These are phyloP conservation scores for Achaetomiella virescens DNA, from an alignment of 495 filamentous ascomycete genomes.

Conservation along the genomic window DNA sequence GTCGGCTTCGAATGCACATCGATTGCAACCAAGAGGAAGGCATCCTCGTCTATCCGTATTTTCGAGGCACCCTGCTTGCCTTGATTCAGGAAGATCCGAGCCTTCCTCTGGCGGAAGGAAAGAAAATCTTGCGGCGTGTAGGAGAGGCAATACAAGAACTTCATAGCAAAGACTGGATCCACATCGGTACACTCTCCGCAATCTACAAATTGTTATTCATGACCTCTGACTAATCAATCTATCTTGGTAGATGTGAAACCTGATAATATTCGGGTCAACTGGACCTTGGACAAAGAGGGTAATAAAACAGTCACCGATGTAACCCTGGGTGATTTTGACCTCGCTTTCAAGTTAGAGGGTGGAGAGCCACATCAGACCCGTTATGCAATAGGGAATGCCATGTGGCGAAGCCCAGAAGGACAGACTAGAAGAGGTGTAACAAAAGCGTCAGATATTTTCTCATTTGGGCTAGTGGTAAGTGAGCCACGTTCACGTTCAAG, in stretches of 20 bases:
- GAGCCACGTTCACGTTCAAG: neutral
- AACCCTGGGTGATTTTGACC: neutral
- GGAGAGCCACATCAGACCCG: neutral
- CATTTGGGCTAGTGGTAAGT: conserved; percentile 1
- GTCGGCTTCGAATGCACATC: neutral
- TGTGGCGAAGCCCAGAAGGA: conserved; percentile 6
- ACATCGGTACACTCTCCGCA: neutral
- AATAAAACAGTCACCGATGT: conserved; percentile 5
- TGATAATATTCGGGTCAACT: neutral
- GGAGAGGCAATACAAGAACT: conserved; percentile 5
- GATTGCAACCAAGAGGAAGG: neutral
- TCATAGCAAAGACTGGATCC: neutral
- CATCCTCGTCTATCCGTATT: conserved; percentile 4
- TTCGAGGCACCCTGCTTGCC: neutral
- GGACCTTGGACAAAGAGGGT: neutral
- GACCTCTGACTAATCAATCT: neutral
- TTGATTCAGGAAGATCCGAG: neutral
- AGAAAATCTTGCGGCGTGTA: neutral
- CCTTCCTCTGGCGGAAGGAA: neutral
- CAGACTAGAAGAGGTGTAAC: conserved; percentile 1
- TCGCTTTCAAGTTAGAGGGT: neutral
- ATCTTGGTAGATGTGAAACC: conserved; percentile 2
- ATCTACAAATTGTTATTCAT: neutral
- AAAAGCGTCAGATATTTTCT: conserved; percentile 4
- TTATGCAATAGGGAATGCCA: neutral